Evolutionary conservation across 2,329 filamentous ascomycete species (phyloP).

Genomic region (Colletotrichum truncatum): DNA sequence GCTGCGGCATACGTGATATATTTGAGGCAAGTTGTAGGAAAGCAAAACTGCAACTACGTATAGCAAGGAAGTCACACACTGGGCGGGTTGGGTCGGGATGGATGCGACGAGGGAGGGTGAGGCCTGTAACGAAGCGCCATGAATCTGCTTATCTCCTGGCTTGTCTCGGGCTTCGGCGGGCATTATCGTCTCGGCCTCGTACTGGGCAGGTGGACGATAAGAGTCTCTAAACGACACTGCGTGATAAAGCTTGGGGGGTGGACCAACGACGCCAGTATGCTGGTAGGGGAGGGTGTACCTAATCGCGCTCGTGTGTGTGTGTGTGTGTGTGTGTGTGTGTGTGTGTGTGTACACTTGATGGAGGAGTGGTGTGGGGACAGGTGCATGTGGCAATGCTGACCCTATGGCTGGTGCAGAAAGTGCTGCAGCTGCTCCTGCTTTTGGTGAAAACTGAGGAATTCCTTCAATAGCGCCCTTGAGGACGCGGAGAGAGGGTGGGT

Average conservation of each 20-base stretch:
- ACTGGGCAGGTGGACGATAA: not conserved
- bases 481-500: too few species aligned
- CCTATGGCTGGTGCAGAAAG: not conserved
- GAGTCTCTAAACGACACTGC: not conserved
- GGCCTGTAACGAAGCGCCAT: not conserved
- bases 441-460: not conserved
- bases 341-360: not conserved
- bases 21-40: too few species aligned
- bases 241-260: constrained; percentile 30
- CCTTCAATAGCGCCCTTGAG: too few species aligned
- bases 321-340: too few species aligned
- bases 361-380: not conserved
- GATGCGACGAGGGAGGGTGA: not conserved
- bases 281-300: not conserved
- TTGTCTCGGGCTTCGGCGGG: not conserved
- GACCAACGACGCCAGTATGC: not conserved
- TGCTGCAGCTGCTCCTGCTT: constrained; percentile 9
- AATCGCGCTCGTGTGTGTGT: too few species aligned
- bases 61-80: not conserved
- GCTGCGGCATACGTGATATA: too few species aligned
- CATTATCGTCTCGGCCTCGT: constrained; percentile 15
- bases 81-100: not conserved
- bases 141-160: not conserved
- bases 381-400: not conserved
- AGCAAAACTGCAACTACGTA: too few species aligned